Base-by-base conservation (phyloP, 2,329 filamentous ascomycete genomes). In the Diaporthe velutina region DNA sequence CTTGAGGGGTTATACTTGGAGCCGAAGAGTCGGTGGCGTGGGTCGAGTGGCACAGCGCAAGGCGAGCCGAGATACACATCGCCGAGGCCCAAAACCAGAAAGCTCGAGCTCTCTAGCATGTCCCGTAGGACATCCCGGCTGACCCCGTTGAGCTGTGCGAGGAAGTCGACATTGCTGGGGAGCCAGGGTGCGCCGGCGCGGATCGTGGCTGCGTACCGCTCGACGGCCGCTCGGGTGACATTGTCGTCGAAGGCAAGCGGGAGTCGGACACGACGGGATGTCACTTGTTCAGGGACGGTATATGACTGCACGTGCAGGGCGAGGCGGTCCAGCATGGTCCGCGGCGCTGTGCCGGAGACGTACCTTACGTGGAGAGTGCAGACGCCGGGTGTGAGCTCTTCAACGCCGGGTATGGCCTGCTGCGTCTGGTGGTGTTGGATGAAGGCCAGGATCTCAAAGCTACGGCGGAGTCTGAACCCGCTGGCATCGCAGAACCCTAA, bases 21-120 rank as follows among this genome's bases (percentile, higher is more conserved):
- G 13, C 67, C 67, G 7, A 70, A 55, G 10, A 70, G 48, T 6
- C 67, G 48, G 10, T 57, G 67, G 6, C 67, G 67, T 15, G 67
- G 67, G 50, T 70, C 67, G 1, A 70, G 67, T 28, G 67, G 67
- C 22, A 70, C 48, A 33, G 67, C 67, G 19, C 67, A 70, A 10
- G 67, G 67, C 38, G 67, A 70, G 13, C 67, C 67, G 8, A 70
- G 67, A 7, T 54, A 70, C 3, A 70, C 67, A 30, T 70, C 67
- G 22, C 67, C 67, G n/a, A 70, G 67, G n/a, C 67, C 67, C 4
- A 70, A 30, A 9, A 70, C 67, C 13, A 70, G 48, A 13, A 70
- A 70, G 6, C 17, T 12, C 0, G 60, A 66, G 19, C 19, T 33
- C 42, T 48, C 60, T 10, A 66, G 40, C 5, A 48, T 33, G 19